Base-by-base conservation (phyloP, 495 filamentous ascomycete species). In the Hypoxylon intermedium region DNA sequence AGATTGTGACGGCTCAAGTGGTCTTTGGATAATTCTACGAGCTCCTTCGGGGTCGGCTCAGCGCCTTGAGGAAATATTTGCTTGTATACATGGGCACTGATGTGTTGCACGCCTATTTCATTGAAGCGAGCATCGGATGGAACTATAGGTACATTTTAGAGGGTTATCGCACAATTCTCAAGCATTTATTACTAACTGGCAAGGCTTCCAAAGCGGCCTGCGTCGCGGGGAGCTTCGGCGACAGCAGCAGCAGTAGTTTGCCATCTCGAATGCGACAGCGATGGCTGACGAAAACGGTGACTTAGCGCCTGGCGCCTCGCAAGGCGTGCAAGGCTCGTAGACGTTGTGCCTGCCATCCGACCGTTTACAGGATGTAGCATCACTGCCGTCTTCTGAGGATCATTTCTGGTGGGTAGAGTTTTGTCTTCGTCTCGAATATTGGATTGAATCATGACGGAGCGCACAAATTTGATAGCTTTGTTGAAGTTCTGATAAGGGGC, bases 101-200 rank as follows among this genome's bases (percentile, higher is more conserved):
- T 71, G 64, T 97, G 93, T 75, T 99, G 95, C 19, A 99, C 91
- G 19, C 91, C 90, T 61, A 99, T 90, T 52, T 94, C 89, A 70
- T 97, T 98, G 76, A 86, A 91, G 48, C 93, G 86, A 30, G 88
- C 77, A 26, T 77, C 65, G 28, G 85, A 81, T 20, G 80, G 77
- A 36, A 87, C 85, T 86, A 70, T 15, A 33, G 65, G 15, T 50
- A 21, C 45, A 38, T 44, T 19, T 65, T 51, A 58, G 64, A 43
- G 21, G 26, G 20, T 59, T 69, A 34, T 47, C 4, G 42, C 48
- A 43, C 16, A 50, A 23, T 68, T 71, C 46, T 26, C 1, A 18
- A 34, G 1, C 50, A 50, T 38, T 31, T 40, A 52, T 57, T 44
- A 64, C 74, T 68, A 54, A 75, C 74, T 63, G 55, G 62, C 53